Evolutionary conservation across 768 basidiomycete species (phyloP), one percentile per base, ranked within the genome.

Genomic region (Leccinum pellstonianum): DNA sequence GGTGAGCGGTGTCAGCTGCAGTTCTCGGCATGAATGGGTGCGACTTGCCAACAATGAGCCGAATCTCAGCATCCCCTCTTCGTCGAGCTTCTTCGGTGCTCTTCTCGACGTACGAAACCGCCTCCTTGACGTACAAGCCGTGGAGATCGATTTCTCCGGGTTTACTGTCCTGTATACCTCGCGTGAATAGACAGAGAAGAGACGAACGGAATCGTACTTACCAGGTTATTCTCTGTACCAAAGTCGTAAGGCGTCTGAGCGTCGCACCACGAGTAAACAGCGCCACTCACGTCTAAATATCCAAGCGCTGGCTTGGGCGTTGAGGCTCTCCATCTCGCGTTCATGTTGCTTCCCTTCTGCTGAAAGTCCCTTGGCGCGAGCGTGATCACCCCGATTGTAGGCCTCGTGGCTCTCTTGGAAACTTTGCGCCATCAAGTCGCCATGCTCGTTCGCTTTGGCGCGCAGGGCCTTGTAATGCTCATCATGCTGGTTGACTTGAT

Each of bases 111-210:
- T 81, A 81, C 47, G 81, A 77, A 52, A 96, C 85, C 21, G 95
- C 93, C 75, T 98, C 96, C 69, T 93, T 93, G 61, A 96, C 95
- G 72, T 92, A 96, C 4, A 98, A 77, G 2, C 93, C 95, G 68
- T 98, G 95, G 23, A 98, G 76, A 73, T 98, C 92, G 49, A 97
- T 77, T 71, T 94, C 90, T 2, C 88, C 90, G 0, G 81, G 81
- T 59, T 82, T 73, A 54, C 87, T 86, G 61, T 90, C 85, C 83
- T 87, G 67, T 62, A n/a, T 15, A 7, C 21, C 17, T 27, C 27
- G 19, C 21, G 43, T 54, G 11, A 54, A 43, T 46, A 11, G 41
- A 51, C 11, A 2, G 41, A 25, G 8, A 48, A 12, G 8, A 53
- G 50, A 19, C 0, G 19, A 33, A 46, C 5, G 5, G 1, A 51